Evolutionary conservation across 1,139 yeast species (phyloP), one percentile per base, ranked within the genome.

Genomic region (Nakaseomyces nivariensis): DNA sequence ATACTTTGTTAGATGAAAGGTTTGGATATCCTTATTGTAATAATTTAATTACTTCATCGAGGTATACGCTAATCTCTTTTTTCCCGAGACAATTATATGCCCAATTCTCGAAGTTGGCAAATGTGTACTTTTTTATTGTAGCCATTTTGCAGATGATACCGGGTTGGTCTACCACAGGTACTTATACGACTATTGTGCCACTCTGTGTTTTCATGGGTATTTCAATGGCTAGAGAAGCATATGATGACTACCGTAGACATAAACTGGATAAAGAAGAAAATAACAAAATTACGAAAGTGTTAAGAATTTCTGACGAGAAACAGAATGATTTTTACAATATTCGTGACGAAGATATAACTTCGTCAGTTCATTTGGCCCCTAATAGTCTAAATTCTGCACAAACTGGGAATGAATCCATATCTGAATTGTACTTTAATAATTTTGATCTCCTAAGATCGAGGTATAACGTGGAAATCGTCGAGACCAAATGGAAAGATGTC

Each of bases 131-230:
- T 67, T 69, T 92, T 77, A 74, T 81, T 8, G 94, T 92, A 26
- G 90, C 97, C 3, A 85, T 92, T 53, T 72, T 90, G 75, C 97
- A 92, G 64, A 83, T 90, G 94, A 84, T 92, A 49, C 98, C 98
- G 0, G 81, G 90, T 1, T 92, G 97, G 97, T 88, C 97, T 3
- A 89, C 98, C 3, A 92, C 98, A 0, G 98, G 97, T 53, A 85
- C 88, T n/a, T 88, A 81, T 64, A 92, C 97, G 3, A 92, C 98
- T 1, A 90, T 92, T 58, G 75, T 90, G 38, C 98, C 98, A 1
- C 73, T 92, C 51, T 70, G 84, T 64, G 77, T 92, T 8, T 92
- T 94, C 66, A 85, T 94, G 70, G 75, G 88, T n/a, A 85, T 92
- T 31, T 87, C 97, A 0, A 89, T 92, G 68, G 79, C 84, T 9